phyloP scores from a whole-genome alignment of 2,329 filamentous ascomycete genomes.

The Paecilomyces sp. region DNA sequence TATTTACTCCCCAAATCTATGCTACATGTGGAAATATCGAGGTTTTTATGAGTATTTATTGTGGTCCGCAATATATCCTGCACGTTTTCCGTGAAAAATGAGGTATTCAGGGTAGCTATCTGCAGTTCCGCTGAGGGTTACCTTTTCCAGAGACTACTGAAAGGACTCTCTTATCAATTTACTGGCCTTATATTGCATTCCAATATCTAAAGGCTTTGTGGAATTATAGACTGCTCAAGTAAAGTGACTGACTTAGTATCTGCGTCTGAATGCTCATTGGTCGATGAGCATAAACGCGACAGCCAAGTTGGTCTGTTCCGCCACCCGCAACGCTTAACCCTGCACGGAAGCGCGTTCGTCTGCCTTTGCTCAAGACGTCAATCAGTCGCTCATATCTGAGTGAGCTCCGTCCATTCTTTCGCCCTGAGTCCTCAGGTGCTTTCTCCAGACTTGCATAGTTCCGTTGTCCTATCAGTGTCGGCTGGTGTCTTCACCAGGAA shows the following conservation, averaged over 20 bases:
- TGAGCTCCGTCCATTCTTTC: background rate
- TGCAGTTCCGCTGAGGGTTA: too few species aligned
- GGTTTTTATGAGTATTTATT: too few species aligned
- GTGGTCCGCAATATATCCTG: too few species aligned
- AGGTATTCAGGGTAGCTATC: too few species aligned
- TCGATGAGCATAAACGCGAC: background rate
- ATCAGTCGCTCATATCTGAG: background rate
- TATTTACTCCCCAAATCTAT: background rate
- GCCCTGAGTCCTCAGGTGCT: background rate
- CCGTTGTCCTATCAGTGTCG: background rate
- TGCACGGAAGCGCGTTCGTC: background rate
- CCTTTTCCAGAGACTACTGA: too few species aligned
- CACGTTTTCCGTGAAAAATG: too few species aligned
- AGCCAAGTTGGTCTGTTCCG: background rate
- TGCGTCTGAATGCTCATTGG: background rate
- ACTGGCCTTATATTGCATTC: too few species aligned
- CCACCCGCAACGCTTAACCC: background rate
- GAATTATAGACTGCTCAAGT: background rate
- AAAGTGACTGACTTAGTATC: background rate
- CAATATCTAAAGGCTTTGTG: background rate
- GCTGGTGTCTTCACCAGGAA: constrained; percentile 5
- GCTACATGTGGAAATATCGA: too few species aligned
- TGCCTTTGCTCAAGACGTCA: background rate
- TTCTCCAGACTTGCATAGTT: background rate
- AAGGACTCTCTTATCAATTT: too few species aligned